Percentiles rank a stretch among this genome's conserved stretches.
Evolutionary conservation across 2,329 filamentous ascomycete genomes (phyloP).

Genomic region (Xylaria digitata): DNA sequence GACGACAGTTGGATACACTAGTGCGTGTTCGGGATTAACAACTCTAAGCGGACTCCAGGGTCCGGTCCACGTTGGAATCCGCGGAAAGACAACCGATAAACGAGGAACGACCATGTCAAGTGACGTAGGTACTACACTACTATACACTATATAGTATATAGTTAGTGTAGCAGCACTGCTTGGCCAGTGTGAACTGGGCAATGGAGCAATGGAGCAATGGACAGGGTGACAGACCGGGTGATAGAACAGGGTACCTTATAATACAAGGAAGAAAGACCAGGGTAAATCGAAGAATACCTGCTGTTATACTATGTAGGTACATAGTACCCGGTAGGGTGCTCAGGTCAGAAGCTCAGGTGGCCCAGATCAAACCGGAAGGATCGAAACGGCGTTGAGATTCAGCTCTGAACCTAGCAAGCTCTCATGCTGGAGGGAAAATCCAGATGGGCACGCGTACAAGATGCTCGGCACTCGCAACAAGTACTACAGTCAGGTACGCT

Average conservation of each 20-base stretch:
- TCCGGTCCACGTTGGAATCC: not conserved
- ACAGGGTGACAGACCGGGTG: too few species aligned
- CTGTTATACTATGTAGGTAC: too few species aligned
- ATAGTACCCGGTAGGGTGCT: too few species aligned
- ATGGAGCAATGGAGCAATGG: too few species aligned
- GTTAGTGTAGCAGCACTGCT: too few species aligned
- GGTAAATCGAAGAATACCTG: too few species aligned
- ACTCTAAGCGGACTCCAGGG: not conserved
- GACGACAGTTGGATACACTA: not conserved
- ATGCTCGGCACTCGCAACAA: not conserved
- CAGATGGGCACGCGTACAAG: conserved; percentile 3
- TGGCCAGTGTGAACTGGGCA: too few species aligned
- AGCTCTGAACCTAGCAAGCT: not conserved
- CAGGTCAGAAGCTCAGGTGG: conserved; percentile 2
- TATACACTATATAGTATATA: too few species aligned
- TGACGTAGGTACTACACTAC: conserved; percentile 21
- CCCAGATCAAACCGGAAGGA: not conserved
- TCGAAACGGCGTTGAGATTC: not conserved
- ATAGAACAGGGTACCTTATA: too few species aligned
- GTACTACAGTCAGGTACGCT: too few species aligned
- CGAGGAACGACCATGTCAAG: conserved; percentile 17
- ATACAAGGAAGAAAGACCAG: too few species aligned
- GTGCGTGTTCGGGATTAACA: not conserved
- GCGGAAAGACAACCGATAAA: conserved; percentile 4
- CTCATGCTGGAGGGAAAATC: not conserved